Percentiles rank a stretch among this genome's conserved stretches.
Conservation (phyloP, 805 yeast genomes). For the Maudiozyma pseudohumilis region DNA sequence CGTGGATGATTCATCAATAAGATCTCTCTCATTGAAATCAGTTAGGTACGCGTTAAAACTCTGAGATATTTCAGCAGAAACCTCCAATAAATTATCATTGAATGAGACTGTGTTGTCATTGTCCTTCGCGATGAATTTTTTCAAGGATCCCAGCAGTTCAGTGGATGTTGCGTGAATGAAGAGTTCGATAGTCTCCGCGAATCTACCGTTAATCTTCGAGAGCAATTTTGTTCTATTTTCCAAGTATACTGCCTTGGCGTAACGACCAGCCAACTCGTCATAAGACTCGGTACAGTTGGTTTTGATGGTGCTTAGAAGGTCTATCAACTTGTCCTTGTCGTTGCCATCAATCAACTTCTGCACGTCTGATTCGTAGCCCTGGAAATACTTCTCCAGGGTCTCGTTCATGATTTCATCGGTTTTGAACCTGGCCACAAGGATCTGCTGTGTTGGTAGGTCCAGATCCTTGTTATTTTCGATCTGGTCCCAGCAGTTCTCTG, state of each 20-base stretch:
- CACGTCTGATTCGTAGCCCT: conserved; percentile 26
- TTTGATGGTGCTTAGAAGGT: conserved; percentile 35
- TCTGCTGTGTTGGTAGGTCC: conserved; percentile 94
- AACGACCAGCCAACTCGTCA: conserved; percentile 69
- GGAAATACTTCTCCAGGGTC: conserved; percentile 38
- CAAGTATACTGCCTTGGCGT: conserved; percentile 53
- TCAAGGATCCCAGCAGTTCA: conserved; percentile 26
- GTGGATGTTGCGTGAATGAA: conserved; percentile 34
- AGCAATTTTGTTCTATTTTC: conserved; percentile 46
- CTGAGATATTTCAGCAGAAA: background rate
- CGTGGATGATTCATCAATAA: background rate
- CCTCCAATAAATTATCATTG: conserved; percentile 11
- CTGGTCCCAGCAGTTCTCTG: conserved; percentile 87
- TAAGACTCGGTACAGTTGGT: conserved; percentile 40
- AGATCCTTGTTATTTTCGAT: conserved; percentile 87
- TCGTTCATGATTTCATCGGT: conserved; percentile 77
- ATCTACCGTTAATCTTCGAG: conserved; percentile 38
- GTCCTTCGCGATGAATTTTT: conserved; percentile 12
- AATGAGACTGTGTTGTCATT: conserved; percentile 23
- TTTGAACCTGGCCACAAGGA: conserved; percentile 84
- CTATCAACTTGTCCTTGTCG: conserved; percentile 32
- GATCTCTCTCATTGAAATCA: conserved; percentile 16
- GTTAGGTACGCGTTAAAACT: background rate
- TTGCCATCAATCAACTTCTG: conserved; percentile 23
- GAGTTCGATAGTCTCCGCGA: conserved; percentile 35